Percentiles rank a stretch among this genome's conserved stretches.
Conservation (phyloP, 345 rosid species). For the Punica granatum region DNA sequence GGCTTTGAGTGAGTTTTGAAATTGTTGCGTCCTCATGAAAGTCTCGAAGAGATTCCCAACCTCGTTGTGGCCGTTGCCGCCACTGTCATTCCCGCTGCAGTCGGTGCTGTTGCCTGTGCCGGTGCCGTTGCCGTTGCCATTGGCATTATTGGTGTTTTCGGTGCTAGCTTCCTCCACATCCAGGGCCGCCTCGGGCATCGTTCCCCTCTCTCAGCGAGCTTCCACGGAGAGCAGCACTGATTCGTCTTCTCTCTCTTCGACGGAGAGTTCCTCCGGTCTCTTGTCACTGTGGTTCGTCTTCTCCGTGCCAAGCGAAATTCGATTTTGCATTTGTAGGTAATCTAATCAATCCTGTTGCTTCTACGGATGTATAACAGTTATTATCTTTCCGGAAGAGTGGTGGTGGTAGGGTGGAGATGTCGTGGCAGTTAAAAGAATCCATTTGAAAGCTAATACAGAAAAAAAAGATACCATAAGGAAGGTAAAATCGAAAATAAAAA, state of each 20-base stretch:
- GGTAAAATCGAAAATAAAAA: too few species aligned
- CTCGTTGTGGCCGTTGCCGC: conserved; percentile 17
- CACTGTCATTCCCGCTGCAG: too few species aligned
- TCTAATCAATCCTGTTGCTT: not conserved
- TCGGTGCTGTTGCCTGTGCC: conserved; percentile 5
- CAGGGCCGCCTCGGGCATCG: not conserved
- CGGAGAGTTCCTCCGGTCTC: not conserved
- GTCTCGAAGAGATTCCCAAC: conserved; percentile 34
- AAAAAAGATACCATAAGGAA: too few species aligned
- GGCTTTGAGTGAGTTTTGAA: conserved; percentile 51
- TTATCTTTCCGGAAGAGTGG: too few species aligned
- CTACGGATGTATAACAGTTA: not conserved
- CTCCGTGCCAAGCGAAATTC: conserved; percentile 2
- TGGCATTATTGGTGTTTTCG: not conserved
- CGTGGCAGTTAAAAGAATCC: too few species aligned
- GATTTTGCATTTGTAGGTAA: not conserved
- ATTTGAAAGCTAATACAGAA: too few species aligned
- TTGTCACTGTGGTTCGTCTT: not conserved
- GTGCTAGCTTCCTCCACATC: not conserved
- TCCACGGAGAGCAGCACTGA: not conserved
- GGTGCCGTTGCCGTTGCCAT: conserved; percentile 11
- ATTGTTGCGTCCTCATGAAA: conserved; percentile 51
- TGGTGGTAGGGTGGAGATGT: too few species aligned
- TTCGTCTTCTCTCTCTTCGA: not conserved
- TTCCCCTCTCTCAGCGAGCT: not conserved